These are phyloP conservation scores for Fusarium oligoseptatum DNA, from an alignment of 2,329 filamentous ascomycete genomes.

Conservation along the genomic window DNA sequence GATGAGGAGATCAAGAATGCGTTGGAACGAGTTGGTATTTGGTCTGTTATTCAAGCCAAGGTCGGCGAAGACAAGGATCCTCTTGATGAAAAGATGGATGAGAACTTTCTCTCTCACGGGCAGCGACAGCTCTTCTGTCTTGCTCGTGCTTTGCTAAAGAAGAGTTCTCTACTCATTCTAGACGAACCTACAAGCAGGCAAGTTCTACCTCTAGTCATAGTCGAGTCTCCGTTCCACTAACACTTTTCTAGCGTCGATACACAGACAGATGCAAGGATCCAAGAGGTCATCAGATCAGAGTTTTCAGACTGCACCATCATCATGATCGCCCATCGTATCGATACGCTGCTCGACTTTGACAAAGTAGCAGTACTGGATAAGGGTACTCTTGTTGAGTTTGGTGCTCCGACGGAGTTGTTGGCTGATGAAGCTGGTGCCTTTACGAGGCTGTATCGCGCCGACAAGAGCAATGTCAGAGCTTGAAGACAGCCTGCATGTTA, in stretches of 20 bases:
- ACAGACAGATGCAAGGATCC: conserved; percentile 48
- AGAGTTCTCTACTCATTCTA: conserved; percentile 46
- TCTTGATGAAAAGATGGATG: conserved; percentile 52
- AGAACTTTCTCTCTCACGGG: conserved; percentile 53
- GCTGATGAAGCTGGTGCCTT: conserved; percentile 37
- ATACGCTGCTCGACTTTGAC: conserved; percentile 53
- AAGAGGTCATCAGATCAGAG: conserved; percentile 47
- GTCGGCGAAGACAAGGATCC: conserved; percentile 48
- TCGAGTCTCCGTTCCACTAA: conserved; percentile 12
- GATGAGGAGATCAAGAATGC: conserved; percentile 60
- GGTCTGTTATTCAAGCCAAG: conserved; percentile 56
- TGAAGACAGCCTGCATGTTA: rapidly evolving
- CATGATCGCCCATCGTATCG: conserved; percentile 52
- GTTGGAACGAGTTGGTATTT: conserved; percentile 62
- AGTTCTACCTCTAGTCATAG: neutral
- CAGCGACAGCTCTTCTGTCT: conserved; percentile 52
- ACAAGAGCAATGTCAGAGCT: conserved; percentile 27
- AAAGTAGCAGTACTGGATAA: conserved; percentile 49
- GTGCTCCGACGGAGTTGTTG: conserved; percentile 43
- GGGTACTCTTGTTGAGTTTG: conserved; percentile 49
- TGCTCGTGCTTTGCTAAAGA: conserved; percentile 48
- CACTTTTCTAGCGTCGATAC: conserved; percentile 43
- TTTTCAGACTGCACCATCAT: conserved; percentile 50
- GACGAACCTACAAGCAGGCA: conserved; percentile 58
- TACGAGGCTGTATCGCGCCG: conserved; percentile 40